These are phyloP conservation scores for Didymella segeticola DNA, from an alignment of 2,329 filamentous ascomycete genomes.

Conservation along the genomic window DNA sequence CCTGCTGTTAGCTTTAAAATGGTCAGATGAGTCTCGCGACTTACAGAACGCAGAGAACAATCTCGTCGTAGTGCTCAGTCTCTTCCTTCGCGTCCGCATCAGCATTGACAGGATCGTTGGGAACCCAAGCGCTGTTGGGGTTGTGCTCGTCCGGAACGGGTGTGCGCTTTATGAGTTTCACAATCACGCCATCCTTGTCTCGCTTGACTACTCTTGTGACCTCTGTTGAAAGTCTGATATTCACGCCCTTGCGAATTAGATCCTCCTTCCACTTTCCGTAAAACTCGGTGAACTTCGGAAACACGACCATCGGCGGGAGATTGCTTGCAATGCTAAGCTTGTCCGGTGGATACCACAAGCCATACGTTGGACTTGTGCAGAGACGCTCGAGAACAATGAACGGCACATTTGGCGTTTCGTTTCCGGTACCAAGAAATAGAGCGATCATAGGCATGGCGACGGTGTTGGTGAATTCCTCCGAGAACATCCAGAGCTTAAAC, in stretches of 20 bases:
- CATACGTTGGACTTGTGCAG: slow-evolving; percentile 61
- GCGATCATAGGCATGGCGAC: slow-evolving; percentile 76
- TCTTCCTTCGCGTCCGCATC: slow-evolving; percentile 51
- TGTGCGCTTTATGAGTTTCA: slow-evolving; percentile 56
- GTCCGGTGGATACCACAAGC: slow-evolving; percentile 64
- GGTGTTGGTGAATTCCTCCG: slow-evolving; percentile 71
- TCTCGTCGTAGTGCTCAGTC: slow-evolving; percentile 66
- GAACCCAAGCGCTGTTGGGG: slow-evolving; percentile 54
- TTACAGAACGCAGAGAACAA: slow-evolving; percentile 67
- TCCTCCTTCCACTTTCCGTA: slow-evolving; percentile 66
- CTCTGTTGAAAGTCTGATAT: slow-evolving; percentile 63
- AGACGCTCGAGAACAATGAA: slow-evolving; percentile 67
- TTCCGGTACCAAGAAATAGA: slow-evolving; percentile 76
- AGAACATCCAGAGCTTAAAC: slow-evolving; percentile 72
- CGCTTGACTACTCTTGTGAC: slow-evolving; percentile 61
- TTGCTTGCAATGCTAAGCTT: slow-evolving; percentile 58
- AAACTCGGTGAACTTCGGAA: slow-evolving; percentile 67
- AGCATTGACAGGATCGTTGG: slow-evolving; percentile 46
- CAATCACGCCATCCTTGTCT: slow-evolving; percentile 59
- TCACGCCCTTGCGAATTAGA: slow-evolving; percentile 60
- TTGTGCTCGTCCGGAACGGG: slow-evolving; percentile 53
- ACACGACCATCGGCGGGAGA: slow-evolving; percentile 65
- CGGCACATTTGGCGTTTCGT: slow-evolving; percentile 75
- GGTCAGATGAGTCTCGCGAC: slow-evolving; percentile 6
- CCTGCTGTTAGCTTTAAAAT: not conserved